Evolutionary conservation across 1,284 basidiomycete genomes (phyloP), one percentile per base, ranked within the genome.

Genomic region (Kalmanozyma brasiliensis): DNA sequence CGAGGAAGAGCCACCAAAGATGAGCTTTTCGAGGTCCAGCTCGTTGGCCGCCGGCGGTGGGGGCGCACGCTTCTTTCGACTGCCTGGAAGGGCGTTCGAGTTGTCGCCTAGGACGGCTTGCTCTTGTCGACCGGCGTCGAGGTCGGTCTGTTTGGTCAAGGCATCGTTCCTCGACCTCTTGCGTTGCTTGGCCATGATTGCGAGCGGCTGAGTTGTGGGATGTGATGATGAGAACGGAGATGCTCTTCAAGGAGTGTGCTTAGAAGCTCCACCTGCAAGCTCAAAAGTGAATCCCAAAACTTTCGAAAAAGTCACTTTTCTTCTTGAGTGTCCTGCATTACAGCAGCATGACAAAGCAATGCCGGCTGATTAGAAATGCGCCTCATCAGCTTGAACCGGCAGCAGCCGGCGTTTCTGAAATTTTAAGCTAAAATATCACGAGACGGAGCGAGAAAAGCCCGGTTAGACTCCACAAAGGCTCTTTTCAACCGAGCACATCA

Each of bases 21-120:
- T 71, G 47, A 71, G 62, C 48, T 71, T 71, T 42, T 71, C 68
- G 8, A 70, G 57, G 20, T 64, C 61, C 42, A 70, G 67, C 46
- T 70, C 67, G 34, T 60, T 57, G 34, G 52, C 49, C 16, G 61
- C 61, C 2, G 67, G 67, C 19, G 61, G 61, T 20, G 67, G 61
- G 6, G 67, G 67, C 8, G 67, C 41, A 14, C 61, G 55, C 46
- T 65, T 64, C 40, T 64, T 70, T 29, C 52, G 52, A 26, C 67
- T 64, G 22, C 67, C 61, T 16, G 67, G 46, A 8, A 64, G 20
- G 23, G 49, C 19, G 26, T 36, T 44, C 32, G 19, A 8, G n/a
- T 51, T 49, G 34, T 53, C 62, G 10, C 55, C 62, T n/a, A 65
- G 42, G n/a, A 65, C 51, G 9, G 16, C 16, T 38, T 24, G 44